A percentile compares a stretch with the other conserved stretches of the same genome.
Evolutionary conservation across 2,329 filamentous ascomycete species (phyloP).

Genomic region (Aspergillus tanneri): DNA sequence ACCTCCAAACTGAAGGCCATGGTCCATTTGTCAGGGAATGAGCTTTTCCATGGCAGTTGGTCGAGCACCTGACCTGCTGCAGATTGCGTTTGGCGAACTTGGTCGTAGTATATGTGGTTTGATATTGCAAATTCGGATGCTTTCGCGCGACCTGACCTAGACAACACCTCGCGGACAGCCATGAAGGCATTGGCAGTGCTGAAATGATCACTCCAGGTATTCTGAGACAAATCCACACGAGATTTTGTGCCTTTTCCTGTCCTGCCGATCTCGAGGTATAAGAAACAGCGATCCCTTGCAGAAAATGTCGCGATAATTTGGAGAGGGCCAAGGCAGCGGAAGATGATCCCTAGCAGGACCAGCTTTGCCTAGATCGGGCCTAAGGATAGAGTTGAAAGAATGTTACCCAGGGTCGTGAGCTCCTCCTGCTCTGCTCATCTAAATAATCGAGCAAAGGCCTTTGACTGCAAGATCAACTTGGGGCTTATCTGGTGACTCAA

Average conservation of each 20-base stretch:
- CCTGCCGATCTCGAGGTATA: constrained; percentile 28
- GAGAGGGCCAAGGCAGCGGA: constrained; percentile 53
- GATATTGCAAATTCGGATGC: constrained; percentile 33
- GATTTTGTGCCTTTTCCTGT: constrained; percentile 22
- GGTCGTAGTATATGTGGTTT: constrained; percentile 9
- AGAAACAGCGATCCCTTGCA: constrained; percentile 33
- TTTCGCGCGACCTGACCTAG: constrained; percentile 27
- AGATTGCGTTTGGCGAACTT: constrained; percentile 5
- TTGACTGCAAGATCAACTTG: constrained; percentile 42
- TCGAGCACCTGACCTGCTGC: constrained; percentile 7
- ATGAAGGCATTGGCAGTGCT: constrained; percentile 46
- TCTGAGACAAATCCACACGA: constrained; percentile 34
- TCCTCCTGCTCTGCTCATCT: constrained; percentile 41
- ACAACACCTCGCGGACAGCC: constrained; percentile 35
- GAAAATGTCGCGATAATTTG: constrained; percentile 45
- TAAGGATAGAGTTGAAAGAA: constrained; percentile 45
- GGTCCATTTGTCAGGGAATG: constrained; percentile 23
- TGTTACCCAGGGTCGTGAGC: constrained; percentile 48
- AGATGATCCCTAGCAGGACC: constrained; percentile 52
- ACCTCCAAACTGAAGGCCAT: constrained; percentile 38
- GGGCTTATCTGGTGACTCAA: constrained; percentile 45
- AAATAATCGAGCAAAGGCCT: constrained; percentile 46
- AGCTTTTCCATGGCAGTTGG: constrained; percentile 2
- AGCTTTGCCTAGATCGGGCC: constrained; percentile 51
- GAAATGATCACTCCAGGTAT: constrained; percentile 49